These are phyloP conservation scores for Colletotrichum sp. DNA, from an alignment of 2,329 filamentous ascomycete species.

Conservation along the genomic window DNA sequence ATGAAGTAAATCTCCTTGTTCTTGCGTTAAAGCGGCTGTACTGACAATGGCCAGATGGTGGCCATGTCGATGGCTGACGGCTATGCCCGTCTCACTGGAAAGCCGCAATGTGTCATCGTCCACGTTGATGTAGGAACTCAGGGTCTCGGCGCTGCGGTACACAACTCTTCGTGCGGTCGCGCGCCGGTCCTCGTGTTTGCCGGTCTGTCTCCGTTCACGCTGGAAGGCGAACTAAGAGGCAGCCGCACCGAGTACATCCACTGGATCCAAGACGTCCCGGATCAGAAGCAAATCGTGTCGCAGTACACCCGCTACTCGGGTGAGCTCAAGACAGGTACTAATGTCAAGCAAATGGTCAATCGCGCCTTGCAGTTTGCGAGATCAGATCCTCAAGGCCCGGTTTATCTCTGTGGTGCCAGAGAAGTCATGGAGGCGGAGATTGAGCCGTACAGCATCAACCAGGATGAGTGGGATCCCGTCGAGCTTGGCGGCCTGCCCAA, in stretches of 20 bases:
- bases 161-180: constrained; percentile 73
- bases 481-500: constrained; percentile 65
- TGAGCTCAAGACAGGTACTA: constrained; percentile 79
- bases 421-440: constrained; percentile 87
- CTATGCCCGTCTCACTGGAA: constrained; percentile 69
- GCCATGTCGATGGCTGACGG: constrained; percentile 79
- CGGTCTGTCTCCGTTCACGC: constrained; percentile 72
- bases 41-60: constrained; percentile 62
- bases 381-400: constrained; percentile 75
- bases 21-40: not conserved
- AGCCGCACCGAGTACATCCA: constrained; percentile 78
- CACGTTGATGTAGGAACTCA: constrained; percentile 80
- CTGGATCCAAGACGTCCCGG: constrained; percentile 79
- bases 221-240: constrained; percentile 74
- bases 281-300: constrained; percentile 75
- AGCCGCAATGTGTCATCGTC: constrained; percentile 74
- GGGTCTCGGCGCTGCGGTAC: constrained; percentile 72
- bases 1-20: constrained; percentile 57
- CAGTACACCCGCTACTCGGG: constrained; percentile 82
- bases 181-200: constrained; percentile 76
- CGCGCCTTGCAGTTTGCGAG: constrained; percentile 77
- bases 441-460: constrained; percentile 71
- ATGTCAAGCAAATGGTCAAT: constrained; percentile 84
- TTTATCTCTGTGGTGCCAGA: constrained; percentile 74
- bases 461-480: constrained; percentile 73